Evolutionary conservation across 2,329 filamentous ascomycete genomes (phyloP).

Genomic region (Fusarium sambucinum): DNA sequence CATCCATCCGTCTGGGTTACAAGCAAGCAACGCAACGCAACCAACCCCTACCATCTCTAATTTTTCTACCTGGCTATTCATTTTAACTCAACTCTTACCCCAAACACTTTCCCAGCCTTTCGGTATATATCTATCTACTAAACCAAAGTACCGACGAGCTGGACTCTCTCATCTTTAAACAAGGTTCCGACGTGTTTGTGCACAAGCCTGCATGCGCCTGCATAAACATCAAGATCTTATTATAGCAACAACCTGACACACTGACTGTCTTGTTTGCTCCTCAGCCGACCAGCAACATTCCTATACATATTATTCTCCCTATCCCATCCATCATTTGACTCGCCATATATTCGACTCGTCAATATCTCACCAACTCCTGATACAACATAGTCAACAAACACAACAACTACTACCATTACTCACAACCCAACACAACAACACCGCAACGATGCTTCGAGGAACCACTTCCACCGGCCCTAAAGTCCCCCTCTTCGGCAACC

Average conservation of each 20-base stretch:
- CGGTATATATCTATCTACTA: neutral
- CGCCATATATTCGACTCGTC: neutral
- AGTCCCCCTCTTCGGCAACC: conserved; percentile 44
- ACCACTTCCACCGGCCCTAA: conserved; percentile 36
- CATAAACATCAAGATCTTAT: conserved; percentile 21
- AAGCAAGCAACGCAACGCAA: neutral
- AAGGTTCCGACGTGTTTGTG: conserved; percentile 33
- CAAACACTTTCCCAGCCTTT: neutral
- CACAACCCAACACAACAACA: conserved; percentile 3
- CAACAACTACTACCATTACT: neutral
- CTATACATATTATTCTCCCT: conserved; percentile 6
- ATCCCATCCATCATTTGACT: conserved; percentile 20
- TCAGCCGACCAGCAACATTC: conserved; percentile 17
- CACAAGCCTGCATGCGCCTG: conserved; percentile 23
- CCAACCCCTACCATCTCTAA: conserved; percentile 20
- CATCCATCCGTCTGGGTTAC: conserved; percentile 31
- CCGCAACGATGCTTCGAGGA: conserved; percentile 40
- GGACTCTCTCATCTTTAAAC: conserved; percentile 33
- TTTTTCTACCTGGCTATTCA: conserved; percentile 7
- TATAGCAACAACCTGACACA: conserved; percentile 39
- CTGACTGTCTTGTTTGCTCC: conserved; percentile 35
- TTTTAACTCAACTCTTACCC: conserved; percentile 1
- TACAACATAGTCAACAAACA: neutral
- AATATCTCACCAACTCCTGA: neutral
- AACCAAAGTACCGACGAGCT: conserved; percentile 31